Evolutionary conservation across 768 basidiomycete species (phyloP), one percentile per base, ranked within the genome.

Genomic region (Hygrophorus pudorinus): DNA sequence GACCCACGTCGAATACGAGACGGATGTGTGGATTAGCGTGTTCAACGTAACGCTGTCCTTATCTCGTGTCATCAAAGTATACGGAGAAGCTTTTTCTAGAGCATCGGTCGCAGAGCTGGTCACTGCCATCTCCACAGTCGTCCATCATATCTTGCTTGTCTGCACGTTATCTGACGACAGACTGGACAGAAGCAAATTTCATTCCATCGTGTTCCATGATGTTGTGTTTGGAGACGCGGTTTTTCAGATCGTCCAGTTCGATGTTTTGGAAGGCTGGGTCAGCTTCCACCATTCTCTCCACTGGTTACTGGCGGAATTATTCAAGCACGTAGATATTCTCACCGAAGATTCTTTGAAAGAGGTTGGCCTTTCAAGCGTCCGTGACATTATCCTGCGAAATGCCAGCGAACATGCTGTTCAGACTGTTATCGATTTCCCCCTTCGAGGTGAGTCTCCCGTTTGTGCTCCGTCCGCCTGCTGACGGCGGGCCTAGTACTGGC

Each of bases 21-120:
- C 85, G 24, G 96, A 99, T 51, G 84, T 85, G 14, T 96, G 93
- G 94, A 89, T 96, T 49, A 87, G 83, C 53, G 89, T 96, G 11
- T 98, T 98, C 64, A 92, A 93, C 53, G 85, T 97, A 17, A 92
- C 91, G 5, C 75, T 94, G 8, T 92, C 89, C 28, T 65, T 99
- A 18, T 85, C 86, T 5, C 80, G 90, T 35, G 79, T 90, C 32
- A 87, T 89, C 67, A 87, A 90, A 57, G 82, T 83, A 1, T 88
- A 90, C 48, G 93, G 92, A 5, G 86, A 87, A 52, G 83, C 86
- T 0, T 94, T 83, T 56, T 62, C 71, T n/a, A 66, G 67, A 39
- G 70, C 78, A 1, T 70, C 69, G 0, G 61, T 73, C 0, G 66
- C 72, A 2, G 76, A 85, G 49, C 71, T 92, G 13, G 65, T 82